phyloP scores from a whole-genome alignment of 2,329 filamentous ascomycete genomes.

The Emydomyces testavorans region DNA sequence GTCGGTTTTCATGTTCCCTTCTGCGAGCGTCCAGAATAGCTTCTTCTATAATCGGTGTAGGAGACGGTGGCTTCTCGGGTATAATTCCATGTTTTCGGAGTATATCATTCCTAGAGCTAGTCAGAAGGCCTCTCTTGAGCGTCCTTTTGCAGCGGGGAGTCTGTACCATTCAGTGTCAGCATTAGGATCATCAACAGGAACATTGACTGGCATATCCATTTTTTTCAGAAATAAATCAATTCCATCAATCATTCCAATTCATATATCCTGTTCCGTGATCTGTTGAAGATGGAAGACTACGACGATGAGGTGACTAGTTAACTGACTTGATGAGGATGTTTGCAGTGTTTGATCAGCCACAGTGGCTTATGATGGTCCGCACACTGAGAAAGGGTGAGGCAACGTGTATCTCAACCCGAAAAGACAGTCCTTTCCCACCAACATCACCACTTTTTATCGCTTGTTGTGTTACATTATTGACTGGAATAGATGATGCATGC shows the following conservation, averaged over 20 bases:
- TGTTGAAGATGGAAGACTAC: conserved; percentile 17
- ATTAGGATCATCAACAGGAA: conserved; percentile 88
- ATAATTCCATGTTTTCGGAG: conserved; percentile 93
- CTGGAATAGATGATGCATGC: conserved; percentile 13
- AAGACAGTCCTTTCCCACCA: not conserved
- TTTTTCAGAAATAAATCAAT: conserved; percentile 16
- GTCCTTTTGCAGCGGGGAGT: not conserved
- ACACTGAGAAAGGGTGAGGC: conserved; percentile 12
- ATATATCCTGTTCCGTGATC: not conserved
- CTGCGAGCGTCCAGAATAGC: conserved; percentile 72
- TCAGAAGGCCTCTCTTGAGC: conserved; percentile 1
- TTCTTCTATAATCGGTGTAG: conserved; percentile 92
- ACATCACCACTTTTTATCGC: not conserved
- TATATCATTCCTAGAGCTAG: conserved; percentile 77
- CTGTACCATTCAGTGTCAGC: conserved; percentile 91
- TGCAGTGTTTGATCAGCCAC: conserved; percentile 20
- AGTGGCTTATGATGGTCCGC: conserved; percentile 16
- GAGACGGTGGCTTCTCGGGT: conserved; percentile 92
- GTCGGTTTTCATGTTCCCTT: conserved; percentile 77
- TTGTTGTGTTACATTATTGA: not conserved
- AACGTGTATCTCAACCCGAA: conserved; percentile 15
- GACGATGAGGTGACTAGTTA: not conserved
- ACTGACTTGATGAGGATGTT: conserved; percentile 10
- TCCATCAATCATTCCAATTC: not conserved
- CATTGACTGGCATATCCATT: conserved; percentile 52